These are phyloP conservation scores for Ichthyophthirius multifiliis DNA, from an alignment of 169 alveolate genomes.

Conservation along the genomic window DNA sequence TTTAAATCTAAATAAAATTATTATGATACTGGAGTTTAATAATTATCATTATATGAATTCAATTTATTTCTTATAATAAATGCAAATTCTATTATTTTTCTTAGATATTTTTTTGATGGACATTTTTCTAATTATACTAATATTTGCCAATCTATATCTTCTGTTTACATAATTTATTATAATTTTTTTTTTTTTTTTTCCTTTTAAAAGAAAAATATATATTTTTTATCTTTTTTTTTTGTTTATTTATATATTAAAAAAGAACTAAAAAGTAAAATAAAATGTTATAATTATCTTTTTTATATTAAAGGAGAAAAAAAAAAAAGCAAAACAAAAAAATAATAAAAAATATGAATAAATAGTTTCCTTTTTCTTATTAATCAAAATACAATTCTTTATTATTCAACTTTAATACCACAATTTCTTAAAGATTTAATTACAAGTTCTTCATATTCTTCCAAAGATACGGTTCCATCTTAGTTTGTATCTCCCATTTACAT, in stretches of 20 bases:
- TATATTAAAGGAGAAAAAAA: no score
- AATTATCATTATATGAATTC: background rate
- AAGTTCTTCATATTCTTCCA: constrained; percentile 6
- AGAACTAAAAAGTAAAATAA: no score
- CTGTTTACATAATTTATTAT: background rate
- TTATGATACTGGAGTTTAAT: background rate
- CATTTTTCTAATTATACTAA: background rate
- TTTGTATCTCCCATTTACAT: constrained; percentile 12
- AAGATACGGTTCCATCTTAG: constrained; percentile 9
- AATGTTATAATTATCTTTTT: no score
- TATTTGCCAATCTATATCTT: background rate
- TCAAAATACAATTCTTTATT: no score
- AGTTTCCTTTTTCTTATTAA: no score
- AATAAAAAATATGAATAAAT: no score
- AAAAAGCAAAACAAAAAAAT: no score
- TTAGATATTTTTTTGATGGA: background rate
- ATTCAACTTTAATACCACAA: no score
- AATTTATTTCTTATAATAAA: constrained; percentile 1
- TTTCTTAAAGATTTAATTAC: constrained; percentile 1
- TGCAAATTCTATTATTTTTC: constrained; percentile 1
- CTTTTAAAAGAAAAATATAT: no score
- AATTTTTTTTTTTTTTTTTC: background rate
- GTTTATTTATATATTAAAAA: no score
- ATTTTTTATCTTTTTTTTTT: no score
- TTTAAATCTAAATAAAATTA: background rate